Conservation (phyloP, 495 filamentous ascomycete species). For the Aspergillus conjunctus region DNA sequence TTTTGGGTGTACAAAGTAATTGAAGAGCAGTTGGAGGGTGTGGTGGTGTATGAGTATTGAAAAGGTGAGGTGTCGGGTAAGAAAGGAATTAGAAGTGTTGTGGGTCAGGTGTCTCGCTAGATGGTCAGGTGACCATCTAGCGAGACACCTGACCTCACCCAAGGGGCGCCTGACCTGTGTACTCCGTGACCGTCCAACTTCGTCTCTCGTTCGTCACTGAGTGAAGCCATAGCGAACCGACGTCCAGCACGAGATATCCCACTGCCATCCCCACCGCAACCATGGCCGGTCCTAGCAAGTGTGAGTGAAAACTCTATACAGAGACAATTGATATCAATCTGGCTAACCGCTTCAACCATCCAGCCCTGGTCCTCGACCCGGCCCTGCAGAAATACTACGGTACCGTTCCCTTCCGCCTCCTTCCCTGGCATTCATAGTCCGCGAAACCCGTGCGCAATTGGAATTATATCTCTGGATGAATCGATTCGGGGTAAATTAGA, state of each 20-base stretch:
- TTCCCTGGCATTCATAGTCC: background rate
- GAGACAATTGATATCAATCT: background rate
- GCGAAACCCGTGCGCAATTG: background rate
- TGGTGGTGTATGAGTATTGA: too few relatives aligned
- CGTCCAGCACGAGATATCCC: conserved; percentile 13
- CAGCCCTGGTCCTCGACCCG: conserved; percentile 71
- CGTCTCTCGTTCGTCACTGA: conserved; percentile 21
- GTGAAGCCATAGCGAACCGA: conserved; percentile 5
- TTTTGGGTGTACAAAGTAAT: too few relatives aligned
- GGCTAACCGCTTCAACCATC: background rate
- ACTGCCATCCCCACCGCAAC: conserved; percentile 25
- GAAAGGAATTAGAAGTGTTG: background rate
- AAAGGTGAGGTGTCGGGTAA: too few relatives aligned
- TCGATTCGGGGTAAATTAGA: too few relatives aligned
- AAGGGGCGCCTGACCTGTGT: too few relatives aligned
- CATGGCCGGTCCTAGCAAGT: conserved; percentile 56
- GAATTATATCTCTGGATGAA: too few relatives aligned
- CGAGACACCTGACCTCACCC: too few relatives aligned
- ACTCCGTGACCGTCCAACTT: conserved; percentile 26
- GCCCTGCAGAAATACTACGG: conserved; percentile 74
- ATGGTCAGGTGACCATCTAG: too few relatives aligned
- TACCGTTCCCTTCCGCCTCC: conserved; percentile 43
- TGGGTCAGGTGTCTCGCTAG: too few relatives aligned
- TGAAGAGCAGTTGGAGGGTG: too few relatives aligned
- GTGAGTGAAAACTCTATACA: conserved; percentile 27